Evolutionary conservation across 2,329 filamentous ascomycete species (phyloP).

Genomic region (Apiospora aurea): DNA sequence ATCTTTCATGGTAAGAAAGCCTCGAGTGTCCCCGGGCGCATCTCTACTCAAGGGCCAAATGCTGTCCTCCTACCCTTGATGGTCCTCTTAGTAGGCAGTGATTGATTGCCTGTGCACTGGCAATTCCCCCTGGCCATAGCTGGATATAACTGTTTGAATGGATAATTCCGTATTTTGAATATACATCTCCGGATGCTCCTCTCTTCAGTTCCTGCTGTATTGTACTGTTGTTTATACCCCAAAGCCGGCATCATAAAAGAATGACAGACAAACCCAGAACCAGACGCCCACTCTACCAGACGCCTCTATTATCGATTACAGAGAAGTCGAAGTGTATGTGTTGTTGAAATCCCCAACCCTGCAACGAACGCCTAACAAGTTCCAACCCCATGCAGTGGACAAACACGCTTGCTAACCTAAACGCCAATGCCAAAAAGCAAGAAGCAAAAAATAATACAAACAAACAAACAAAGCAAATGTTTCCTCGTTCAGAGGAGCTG

Average conservation of each 20-base stretch:
- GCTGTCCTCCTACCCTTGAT: background rate
- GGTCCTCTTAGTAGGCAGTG: background rate
- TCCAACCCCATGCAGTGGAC: conserved; percentile 11
- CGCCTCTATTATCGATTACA: conserved; percentile 16
- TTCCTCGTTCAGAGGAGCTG: conserved; percentile 4
- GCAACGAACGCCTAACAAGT: conserved; percentile 3
- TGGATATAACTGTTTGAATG: background rate
- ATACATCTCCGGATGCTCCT: conserved; percentile 15
- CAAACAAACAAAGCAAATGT: background rate
- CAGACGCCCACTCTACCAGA: conserved; percentile 4
- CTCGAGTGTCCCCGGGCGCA: background rate
- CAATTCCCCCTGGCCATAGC: background rate
- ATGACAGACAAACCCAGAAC: background rate
- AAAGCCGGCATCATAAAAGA: background rate
- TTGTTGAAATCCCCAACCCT: background rate
- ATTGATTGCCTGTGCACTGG: background rate
- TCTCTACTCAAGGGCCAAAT: background rate
- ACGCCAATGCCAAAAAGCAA: background rate
- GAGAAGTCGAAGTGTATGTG: background rate
- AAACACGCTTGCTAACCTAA: conserved; percentile 1
- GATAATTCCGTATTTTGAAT: background rate
- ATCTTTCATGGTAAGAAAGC: background rate
- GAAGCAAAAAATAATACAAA: background rate
- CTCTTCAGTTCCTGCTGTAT: background rate
- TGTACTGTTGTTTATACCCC: background rate